Percentiles rank a stretch among this genome's conserved stretches.
phyloP scores from a whole-genome alignment of 2,329 filamentous ascomycete genomes.

The Berkeleyomyces rouxiae region DNA sequence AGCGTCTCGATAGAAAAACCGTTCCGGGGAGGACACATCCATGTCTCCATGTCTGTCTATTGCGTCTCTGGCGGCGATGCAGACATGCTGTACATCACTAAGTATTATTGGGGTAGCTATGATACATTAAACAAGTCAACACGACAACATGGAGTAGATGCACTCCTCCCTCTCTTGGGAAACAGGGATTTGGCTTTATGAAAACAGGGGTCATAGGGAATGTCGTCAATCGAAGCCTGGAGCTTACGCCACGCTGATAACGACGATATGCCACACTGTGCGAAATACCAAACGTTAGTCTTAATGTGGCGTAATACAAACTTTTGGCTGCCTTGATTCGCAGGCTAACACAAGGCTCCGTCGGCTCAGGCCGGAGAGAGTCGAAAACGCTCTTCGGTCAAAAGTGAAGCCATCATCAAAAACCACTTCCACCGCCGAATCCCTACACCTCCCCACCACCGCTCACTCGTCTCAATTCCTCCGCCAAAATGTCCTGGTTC shows the following conservation, averaged over 20 bases:
- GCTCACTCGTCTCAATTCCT: constrained; percentile 21
- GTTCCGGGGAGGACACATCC: too few species aligned
- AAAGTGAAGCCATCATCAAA: constrained; percentile 21
- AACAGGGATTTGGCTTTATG: neutral
- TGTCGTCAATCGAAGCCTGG: neutral
- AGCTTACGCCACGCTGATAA: neutral
- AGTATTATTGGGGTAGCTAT: neutral
- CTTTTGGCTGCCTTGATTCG: constrained; percentile 10
- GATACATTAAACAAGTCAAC: neutral
- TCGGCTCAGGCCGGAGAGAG: constrained; percentile 10
- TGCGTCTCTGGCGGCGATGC: neutral
- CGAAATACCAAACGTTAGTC: neutral
- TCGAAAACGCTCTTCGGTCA: constrained; percentile 15
- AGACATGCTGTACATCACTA: neutral
- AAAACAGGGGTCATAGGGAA: neutral
- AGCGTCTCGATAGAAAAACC: too few species aligned
- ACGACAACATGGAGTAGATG: neutral
- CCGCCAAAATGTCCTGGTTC: constrained; percentile 56
- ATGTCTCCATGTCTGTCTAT: neutral
- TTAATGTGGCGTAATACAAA: neutral
- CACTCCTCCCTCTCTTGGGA: neutral
- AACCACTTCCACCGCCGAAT: constrained; percentile 16
- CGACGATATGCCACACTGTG: neutral
- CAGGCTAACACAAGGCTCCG: constrained; percentile 9
- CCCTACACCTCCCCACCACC: constrained; percentile 19